These are phyloP conservation scores for Ammopiptanthus mongolicus DNA, from an alignment of 306 rosid species.

Conservation along the genomic window DNA sequence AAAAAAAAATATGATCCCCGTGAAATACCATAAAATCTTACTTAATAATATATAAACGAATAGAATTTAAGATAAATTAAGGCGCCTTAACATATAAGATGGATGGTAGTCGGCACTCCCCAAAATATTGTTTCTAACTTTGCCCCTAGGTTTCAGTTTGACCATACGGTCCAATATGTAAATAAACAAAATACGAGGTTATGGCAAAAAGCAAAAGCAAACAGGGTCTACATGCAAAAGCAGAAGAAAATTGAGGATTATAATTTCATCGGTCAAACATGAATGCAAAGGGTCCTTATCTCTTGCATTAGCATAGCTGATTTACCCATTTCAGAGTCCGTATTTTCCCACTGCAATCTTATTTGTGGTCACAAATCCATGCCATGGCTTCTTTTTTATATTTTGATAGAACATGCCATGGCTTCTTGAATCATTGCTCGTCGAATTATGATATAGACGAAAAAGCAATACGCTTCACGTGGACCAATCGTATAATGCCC, in stretches of 20 bases:
- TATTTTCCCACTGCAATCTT: not conserved
- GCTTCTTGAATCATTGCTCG: not conserved
- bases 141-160: no score
- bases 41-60: no score
- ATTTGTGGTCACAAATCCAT: constrained; percentile 22
- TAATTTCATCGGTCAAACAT: not conserved
- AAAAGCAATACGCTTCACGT: not conserved
- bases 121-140: no score
- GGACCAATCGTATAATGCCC: constrained; percentile 38
- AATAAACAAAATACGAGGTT: no score
- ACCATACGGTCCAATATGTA: no score
- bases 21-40: no score
- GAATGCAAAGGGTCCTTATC: not conserved
- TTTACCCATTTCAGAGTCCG: not conserved
- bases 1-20: no score
- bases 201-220: no score
- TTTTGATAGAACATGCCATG: no score
- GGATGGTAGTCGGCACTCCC: no score
- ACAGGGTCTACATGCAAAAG: not conserved
- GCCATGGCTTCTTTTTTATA: not conserved
- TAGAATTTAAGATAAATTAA: no score
- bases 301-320: not conserved
- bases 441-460: constrained; percentile 11
- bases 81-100: no score
- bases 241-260: not conserved